phyloP scores from a whole-genome alignment of 2,329 filamentous ascomycete genomes.

The Monilinia vaccinii-corymbosi region DNA sequence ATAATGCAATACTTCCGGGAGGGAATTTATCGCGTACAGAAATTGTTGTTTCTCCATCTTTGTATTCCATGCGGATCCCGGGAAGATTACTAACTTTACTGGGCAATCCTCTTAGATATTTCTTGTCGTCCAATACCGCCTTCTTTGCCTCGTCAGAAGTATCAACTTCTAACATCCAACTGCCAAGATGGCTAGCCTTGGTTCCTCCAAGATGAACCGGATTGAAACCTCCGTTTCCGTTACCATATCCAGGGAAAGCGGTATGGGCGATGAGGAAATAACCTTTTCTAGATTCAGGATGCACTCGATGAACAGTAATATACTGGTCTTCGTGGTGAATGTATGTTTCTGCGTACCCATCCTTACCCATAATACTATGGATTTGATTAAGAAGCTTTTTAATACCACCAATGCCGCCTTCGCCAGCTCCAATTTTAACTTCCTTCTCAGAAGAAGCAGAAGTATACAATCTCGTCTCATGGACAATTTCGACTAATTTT shows the following conservation, averaged over 20 bases:
- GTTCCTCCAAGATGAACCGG: constrained; percentile 77
- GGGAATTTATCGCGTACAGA: constrained; percentile 76
- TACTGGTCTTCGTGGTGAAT: constrained; percentile 96
- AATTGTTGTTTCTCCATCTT: constrained; percentile 67
- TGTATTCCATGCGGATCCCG: constrained; percentile 63
- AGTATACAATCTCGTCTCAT: constrained; percentile 76
- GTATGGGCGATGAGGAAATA: constrained; percentile 96
- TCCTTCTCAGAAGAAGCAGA: constrained; percentile 61
- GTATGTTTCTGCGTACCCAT: constrained; percentile 90
- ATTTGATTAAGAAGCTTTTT: constrained; percentile 93
- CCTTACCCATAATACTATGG: constrained; percentile 89
- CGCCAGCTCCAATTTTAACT: constrained; percentile 58
- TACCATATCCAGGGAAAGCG: constrained; percentile 83
- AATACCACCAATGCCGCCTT: constrained; percentile 78
- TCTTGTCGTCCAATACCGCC: constrained; percentile 57
- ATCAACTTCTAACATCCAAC: constrained; percentile 88
- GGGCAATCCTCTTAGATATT: constrained; percentile 70
- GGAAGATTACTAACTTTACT: constrained; percentile 68
- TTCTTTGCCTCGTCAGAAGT: constrained; percentile 60
- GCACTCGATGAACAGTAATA: constrained; percentile 90
- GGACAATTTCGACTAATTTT: constrained; percentile 82
- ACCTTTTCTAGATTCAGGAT: constrained; percentile 84
- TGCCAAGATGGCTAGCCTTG: constrained; percentile 75
- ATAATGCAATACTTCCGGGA: constrained; percentile 87
- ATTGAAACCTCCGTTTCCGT: constrained; percentile 70